Evolutionary conservation across 2,329 filamentous ascomycete species (phyloP).

Genomic region (Geosmithia morbida): DNA sequence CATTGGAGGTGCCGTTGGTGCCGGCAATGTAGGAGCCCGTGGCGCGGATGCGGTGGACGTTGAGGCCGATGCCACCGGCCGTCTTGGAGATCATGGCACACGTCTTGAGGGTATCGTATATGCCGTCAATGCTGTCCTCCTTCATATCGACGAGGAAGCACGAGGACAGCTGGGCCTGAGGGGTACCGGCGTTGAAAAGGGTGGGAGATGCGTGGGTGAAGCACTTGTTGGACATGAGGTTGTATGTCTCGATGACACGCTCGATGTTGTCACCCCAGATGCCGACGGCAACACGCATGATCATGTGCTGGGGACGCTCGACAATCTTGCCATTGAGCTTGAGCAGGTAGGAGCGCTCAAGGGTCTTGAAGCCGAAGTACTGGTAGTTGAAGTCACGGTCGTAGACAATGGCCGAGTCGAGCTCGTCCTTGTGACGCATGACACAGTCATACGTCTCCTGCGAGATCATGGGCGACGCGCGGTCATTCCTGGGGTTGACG

Average conservation of each 20-base stretch:
- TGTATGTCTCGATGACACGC: conserved; percentile 92
- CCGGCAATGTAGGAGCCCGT: conserved; percentile 97
- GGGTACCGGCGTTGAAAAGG: conserved; percentile 94
- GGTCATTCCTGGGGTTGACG: conserved; percentile 83
- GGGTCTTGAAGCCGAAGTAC: conserved; percentile 99
- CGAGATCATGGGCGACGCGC: conserved; percentile 85
- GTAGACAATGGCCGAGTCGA: conserved; percentile 98
- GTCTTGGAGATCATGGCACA: conserved; percentile 99
- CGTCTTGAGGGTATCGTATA: conserved; percentile 97
- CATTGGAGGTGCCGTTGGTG: conserved; percentile 96
- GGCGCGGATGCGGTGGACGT: conserved; percentile 90
- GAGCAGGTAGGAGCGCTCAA: conserved; percentile 94
- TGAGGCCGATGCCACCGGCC: conserved; percentile 92
- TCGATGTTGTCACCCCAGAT: conserved; percentile 94
- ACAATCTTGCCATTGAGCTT: conserved; percentile 93
- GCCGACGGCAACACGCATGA: conserved; percentile 96
- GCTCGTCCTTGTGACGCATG: conserved; percentile 90
- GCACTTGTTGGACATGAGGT: conserved; percentile 96
- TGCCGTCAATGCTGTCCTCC: conserved; percentile 97
- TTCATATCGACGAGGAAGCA: conserved; percentile 99
- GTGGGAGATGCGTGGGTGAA: conserved; percentile 98
- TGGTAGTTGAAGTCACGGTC: conserved; percentile 99
- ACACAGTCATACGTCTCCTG: conserved; percentile 81
- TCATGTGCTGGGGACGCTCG: conserved; percentile 97
- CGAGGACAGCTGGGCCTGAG: conserved; percentile 85